Base-by-base conservation (phyloP, 176 grass and related monocot species). In the Rhynchospora breviuscula region DNA sequence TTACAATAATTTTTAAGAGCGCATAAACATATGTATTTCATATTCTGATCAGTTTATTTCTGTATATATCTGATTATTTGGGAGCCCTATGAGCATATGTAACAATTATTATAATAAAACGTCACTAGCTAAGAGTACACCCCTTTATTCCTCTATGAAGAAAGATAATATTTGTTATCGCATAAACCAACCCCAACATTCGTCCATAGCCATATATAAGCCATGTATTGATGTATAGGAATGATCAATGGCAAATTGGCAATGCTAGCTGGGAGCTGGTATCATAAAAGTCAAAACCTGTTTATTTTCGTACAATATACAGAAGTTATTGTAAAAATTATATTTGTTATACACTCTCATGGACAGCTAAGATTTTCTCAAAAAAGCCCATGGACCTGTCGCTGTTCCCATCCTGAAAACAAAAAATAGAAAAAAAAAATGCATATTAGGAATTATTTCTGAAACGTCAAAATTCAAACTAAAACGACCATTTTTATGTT, bases 321-420 rank as follows among this genome's bases (percentile, higher is more conserved):
- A 71, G 23, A 2, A 77, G 2, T 23, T 54, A 29, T 77, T 2
- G 52, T 54, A 31, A 76, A 75, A 52, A 7, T 53, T 23, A 75
- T 54, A 14, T 77, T 31, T 54, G 13, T 56, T 54, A 77, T 77
- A 77, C 2, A 56, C 26, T 13, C 72, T 31, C 12, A 56, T 47
- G 15, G 14, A 31, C 54, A 23, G 54, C 72, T 25, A 56, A 48
- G 48, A 81, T 65, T 82, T 67, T 40, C 85, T n/a, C 58, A 90
- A 82, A 77, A 90, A 90, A 58, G 3, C 66, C 89, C 89, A 90
- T 51, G 89, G 89, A 8, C 89, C 86, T 63, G 81, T 61, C 10
- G 89, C 83, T 82, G 85, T 72, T 87, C 78, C 89, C 89, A 88
- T 86, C 40, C 70, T 87, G 69, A 10, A 66, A 82, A 82, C 12